These are phyloP conservation scores for Suhomyces vadensis DNA, from an alignment of 805 yeast genomes.

Conservation along the genomic window DNA sequence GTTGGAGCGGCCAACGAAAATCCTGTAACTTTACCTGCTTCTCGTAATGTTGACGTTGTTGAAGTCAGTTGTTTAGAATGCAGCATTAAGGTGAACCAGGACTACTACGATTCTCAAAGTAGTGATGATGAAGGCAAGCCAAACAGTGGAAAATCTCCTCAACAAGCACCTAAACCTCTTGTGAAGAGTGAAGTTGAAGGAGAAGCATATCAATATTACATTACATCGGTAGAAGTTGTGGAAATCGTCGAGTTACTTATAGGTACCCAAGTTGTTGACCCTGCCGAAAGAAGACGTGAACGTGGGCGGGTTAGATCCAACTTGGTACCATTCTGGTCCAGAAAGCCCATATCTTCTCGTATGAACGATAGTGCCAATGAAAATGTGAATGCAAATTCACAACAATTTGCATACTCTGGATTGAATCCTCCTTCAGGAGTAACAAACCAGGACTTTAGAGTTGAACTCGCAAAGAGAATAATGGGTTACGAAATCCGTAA, in stretches of 20 bases:
- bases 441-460: constrained; percentile 39
- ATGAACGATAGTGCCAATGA: constrained; percentile 26
- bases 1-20: constrained; percentile 53
- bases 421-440: constrained; percentile 8
- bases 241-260: constrained; percentile 63
- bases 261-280: constrained; percentile 47
- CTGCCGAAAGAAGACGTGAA: constrained; percentile 57
- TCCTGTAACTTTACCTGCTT: constrained; percentile 39
- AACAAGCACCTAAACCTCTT: constrained; percentile 6
- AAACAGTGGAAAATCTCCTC: constrained; percentile 6
- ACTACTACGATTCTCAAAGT: constrained; percentile 22
- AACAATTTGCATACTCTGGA: constrained; percentile 3
- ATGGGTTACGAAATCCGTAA: constrained; percentile 63
- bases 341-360: constrained; percentile 54
- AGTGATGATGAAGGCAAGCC: constrained; percentile 25
- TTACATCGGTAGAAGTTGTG: constrained; percentile 67
- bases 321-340: constrained; percentile 67
- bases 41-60: constrained; percentile 43
- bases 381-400: constrained; percentile 6
- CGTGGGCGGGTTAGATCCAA: constrained; percentile 68
- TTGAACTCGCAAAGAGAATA: constrained; percentile 62
- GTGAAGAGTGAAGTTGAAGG: constrained; percentile 23
- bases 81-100: constrained; percentile 28
- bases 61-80: constrained; percentile 64
- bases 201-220: constrained; percentile 43